These are phyloP conservation scores for Colletotrichum limetticola DNA, from an alignment of 2,329 filamentous ascomycete genomes.

Conservation along the genomic window DNA sequence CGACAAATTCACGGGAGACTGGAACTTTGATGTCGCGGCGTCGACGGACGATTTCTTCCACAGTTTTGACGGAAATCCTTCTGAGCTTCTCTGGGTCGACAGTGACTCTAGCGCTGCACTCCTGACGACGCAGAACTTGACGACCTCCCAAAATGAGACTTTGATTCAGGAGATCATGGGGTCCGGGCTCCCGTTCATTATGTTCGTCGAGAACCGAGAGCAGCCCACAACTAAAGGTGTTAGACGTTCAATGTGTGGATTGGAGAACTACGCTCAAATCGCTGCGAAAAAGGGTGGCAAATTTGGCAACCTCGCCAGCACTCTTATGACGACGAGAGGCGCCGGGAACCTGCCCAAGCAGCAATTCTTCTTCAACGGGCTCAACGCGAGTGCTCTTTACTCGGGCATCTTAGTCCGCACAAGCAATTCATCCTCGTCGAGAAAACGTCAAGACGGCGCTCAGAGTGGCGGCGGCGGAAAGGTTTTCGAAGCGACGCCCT, in stretches of 20 bases:
- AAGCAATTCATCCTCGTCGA: constrained; percentile 57
- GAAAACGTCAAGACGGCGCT: constrained; percentile 44
- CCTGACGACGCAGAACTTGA: constrained; percentile 81
- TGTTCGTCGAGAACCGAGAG: constrained; percentile 78
- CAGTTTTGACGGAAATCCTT: constrained; percentile 62
- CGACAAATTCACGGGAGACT: constrained; percentile 70
- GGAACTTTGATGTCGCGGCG: constrained; percentile 83
- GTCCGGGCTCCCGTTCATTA: constrained; percentile 71
- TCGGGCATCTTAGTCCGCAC: constrained; percentile 77
- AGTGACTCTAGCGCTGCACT: constrained; percentile 84
- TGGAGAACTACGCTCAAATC: constrained; percentile 74
- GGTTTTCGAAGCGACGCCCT: constrained; percentile 78
- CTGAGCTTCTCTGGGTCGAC: constrained; percentile 82
- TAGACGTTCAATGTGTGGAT: constrained; percentile 83
- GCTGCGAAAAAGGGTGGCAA: constrained; percentile 65
- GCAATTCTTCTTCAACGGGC: constrained; percentile 84
- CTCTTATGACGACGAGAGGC: constrained; percentile 76
- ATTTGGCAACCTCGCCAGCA: constrained; percentile 58
- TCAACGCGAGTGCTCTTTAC: constrained; percentile 80
- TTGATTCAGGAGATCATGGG: constrained; percentile 65
- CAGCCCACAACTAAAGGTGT: constrained; percentile 74
- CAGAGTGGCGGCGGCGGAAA: constrained; percentile 75
- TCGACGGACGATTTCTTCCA: constrained; percentile 86
- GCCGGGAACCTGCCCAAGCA: constrained; percentile 78
- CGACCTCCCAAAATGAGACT: constrained; percentile 61